Base-by-base conservation (phyloP, 2,329 filamentous ascomycete species). In the Paracoccidioides lutzii region DNA sequence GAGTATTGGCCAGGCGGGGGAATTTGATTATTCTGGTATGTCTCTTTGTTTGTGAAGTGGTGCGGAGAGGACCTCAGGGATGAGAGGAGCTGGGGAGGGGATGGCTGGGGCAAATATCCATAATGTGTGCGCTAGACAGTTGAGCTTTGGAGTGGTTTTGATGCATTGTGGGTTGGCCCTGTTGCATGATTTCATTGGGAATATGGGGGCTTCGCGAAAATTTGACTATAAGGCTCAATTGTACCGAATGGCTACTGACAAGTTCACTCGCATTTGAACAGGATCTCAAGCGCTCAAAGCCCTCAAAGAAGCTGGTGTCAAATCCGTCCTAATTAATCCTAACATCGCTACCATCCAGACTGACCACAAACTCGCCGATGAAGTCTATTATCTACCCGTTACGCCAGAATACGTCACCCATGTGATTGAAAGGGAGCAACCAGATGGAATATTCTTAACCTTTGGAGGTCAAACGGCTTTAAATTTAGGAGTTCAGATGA, bases 281-380 rank as follows among this genome's bases (percentile, higher is more conserved):
- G 90, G 93, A 61, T 90, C 91, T 5, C 93, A 97, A 78, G 93
- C 93, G 55, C 80, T 98, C 60, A 97, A 97, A 76, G 93, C 93
- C 42, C 80, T 98, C 59, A 97, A 95, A 75, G 91, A 97, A 76
- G 91, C 90, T 60, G 89, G 89, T 59, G 88, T 97, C 58, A 76
- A 84, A 63, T 95, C 91, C 8, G 87, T 97, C 55, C 83, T 97
- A 61, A 90, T 97, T 72, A 97, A 97, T 75, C 91, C 91, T 66
- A 97, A 97, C 72, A 97, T 97, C 71, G 91, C 91, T 58, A 97
- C 93, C 57, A 97, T 97, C 68, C 91, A 97, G 76, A 97, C 91
- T 65, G 90, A 94, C 72, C 91, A 97, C 79, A 85, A 86, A 67
- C 86, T 97, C 69, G 90, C 90, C 67, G 91, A 97, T 69, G 90